These are phyloP conservation scores for Penicillium maclennaniae DNA, from an alignment of 495 filamentous ascomycete species.

Conservation along the genomic window DNA sequence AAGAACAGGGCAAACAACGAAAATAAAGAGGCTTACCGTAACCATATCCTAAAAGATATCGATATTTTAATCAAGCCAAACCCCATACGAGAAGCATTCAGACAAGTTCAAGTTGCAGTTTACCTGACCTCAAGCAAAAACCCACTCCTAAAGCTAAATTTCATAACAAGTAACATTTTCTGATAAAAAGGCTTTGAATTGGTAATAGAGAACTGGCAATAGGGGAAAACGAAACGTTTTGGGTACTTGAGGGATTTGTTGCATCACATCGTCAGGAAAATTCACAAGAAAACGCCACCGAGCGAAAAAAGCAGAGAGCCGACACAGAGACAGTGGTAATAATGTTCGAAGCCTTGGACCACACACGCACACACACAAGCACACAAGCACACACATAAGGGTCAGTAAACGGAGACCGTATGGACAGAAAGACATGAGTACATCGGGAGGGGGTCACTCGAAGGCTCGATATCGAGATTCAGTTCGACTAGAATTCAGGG, in stretches of 20 bases:
- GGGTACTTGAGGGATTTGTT: constrained; percentile 10
- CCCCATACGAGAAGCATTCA: too few relatives aligned
- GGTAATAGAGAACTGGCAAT: not conserved
- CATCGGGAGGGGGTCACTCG: constrained; percentile 1
- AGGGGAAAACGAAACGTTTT: constrained; percentile 8
- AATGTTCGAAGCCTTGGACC: not conserved
- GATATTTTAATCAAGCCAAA: too few relatives aligned
- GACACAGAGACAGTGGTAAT: constrained; percentile 3
- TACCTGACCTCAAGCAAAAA: too few relatives aligned
- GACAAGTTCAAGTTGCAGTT: too few relatives aligned
- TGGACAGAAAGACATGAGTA: constrained; percentile 19
- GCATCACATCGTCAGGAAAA: constrained; percentile 27
- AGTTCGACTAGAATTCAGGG: not conserved
- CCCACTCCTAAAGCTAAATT: not conserved
- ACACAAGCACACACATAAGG: too few relatives aligned
- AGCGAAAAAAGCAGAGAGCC: constrained; percentile 10
- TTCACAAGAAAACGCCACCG: constrained; percentile 23
- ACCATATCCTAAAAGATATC: too few relatives aligned
- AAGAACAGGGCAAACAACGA: too few relatives aligned
- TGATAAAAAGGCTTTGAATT: not conserved
- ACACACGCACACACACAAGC: not conserved
- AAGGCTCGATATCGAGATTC: not conserved
- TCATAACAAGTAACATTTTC: not conserved
- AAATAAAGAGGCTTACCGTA: too few relatives aligned
- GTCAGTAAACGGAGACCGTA: not conserved